Conservation (phyloP, 2,329 filamentous ascomycete species). For the Cladophialophora chaetospira region DNA sequence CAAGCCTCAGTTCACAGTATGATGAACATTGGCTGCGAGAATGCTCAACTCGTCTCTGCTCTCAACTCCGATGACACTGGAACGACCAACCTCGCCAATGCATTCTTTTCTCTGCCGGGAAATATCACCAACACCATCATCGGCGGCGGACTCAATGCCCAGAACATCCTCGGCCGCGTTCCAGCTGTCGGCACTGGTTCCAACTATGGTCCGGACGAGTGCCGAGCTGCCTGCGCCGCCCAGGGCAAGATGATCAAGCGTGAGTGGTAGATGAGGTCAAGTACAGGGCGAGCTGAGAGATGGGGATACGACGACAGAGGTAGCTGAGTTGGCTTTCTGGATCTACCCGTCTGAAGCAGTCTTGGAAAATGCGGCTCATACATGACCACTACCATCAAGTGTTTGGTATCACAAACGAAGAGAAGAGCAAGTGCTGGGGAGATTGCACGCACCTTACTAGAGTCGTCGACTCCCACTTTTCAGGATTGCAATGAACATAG, state of each 20-base stretch:
- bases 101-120: slow-evolving; percentile 45
- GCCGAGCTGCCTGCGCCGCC: slow-evolving; percentile 31
- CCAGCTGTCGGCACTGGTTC: slow-evolving; percentile 46
- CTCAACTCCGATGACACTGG: slow-evolving; percentile 54
- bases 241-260: slow-evolving; percentile 14
- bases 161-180: slow-evolving; percentile 35
- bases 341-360: not conserved
- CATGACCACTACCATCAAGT: too few relatives aligned
- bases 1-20: slow-evolving; percentile 52
- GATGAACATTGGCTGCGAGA: slow-evolving; percentile 46
- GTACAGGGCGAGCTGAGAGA: not conserved
- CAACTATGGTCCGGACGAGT: slow-evolving; percentile 45
- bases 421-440: too few relatives aligned
- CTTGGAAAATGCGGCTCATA: slow-evolving; percentile 1
- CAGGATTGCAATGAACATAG: too few relatives aligned
- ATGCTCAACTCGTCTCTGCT: slow-evolving; percentile 53
- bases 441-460: too few relatives aligned
- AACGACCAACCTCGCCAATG: slow-evolving; percentile 52
- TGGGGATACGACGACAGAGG: not conserved
- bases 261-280: not conserved
- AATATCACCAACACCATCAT: slow-evolving; percentile 38
- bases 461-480: too few relatives aligned
- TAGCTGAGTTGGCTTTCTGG: not conserved
- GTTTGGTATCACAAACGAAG: too few relatives aligned
- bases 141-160: slow-evolving; percentile 21